phyloP scores from a whole-genome alignment of 78 protist species.

The Cavenderia fasciculata region DNA sequence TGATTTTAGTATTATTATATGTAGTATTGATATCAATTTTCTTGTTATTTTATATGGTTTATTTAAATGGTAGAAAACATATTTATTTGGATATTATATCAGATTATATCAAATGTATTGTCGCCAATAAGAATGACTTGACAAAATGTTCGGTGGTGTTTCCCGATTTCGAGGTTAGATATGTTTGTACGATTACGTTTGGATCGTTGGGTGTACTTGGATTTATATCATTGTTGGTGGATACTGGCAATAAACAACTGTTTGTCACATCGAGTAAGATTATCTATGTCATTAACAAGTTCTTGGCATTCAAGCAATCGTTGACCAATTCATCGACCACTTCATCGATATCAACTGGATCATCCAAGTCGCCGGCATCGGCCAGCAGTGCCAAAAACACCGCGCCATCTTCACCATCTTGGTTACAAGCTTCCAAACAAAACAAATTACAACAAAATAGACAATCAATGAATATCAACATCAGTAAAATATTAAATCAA shows the following conservation, averaged over 20 bases:
- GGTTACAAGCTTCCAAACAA: no score
- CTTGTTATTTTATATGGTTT: background rate
- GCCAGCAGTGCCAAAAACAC: no score
- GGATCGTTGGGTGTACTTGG: conserved; percentile 3
- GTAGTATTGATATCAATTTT: background rate
- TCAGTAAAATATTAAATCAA: no score
- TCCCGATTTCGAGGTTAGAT: background rate
- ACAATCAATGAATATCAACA: no score
- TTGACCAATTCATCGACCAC: background rate
- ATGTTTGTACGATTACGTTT: background rate
- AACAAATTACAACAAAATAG: no score
- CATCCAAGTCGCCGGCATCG: conserved; percentile 5
- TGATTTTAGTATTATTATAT: background rate
- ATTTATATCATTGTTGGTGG: background rate
- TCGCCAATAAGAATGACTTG: background rate
- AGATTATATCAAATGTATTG: background rate
- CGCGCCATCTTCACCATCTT: no score
- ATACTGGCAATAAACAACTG: conserved; percentile 11
- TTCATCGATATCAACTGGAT: background rate
- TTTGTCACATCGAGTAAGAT: background rate
- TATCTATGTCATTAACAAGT: background rate
- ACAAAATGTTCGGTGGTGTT: background rate
- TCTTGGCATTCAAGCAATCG: background rate
- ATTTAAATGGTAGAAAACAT: background rate
- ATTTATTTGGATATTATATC: background rate